Evolutionary conservation across 2,329 filamentous ascomycete species (phyloP).

Genomic region (Cephalotrichum gorgonifer): DNA sequence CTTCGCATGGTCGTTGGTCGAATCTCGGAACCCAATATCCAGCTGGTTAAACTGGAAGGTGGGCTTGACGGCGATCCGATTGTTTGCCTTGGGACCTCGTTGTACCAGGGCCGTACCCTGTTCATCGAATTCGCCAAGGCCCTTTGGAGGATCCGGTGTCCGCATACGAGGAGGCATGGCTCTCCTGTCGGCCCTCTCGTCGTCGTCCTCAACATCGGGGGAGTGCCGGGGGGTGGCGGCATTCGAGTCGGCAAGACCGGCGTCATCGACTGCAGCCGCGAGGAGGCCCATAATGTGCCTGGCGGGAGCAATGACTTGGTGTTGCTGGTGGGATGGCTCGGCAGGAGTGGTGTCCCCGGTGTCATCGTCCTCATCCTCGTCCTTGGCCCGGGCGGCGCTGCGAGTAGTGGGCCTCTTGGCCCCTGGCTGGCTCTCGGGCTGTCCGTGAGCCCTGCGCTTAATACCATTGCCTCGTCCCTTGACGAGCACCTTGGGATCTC

Average conservation of each 20-base stretch:
- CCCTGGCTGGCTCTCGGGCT: conserved; percentile 36
- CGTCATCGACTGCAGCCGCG: conserved; percentile 11
- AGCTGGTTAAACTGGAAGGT: conserved; percentile 36
- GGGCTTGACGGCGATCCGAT: conserved; percentile 41
- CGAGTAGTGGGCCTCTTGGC: conserved; percentile 34
- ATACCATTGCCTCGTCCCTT: conserved; percentile 11
- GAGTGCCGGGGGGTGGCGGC: conserved; percentile 4
- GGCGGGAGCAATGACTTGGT: conserved; percentile 6
- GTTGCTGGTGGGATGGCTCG: background rate
- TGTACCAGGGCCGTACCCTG: conserved; percentile 39
- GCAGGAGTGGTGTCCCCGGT: conserved; percentile 4
- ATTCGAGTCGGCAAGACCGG: conserved; percentile 6
- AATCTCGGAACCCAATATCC: conserved; percentile 51
- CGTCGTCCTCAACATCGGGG: conserved; percentile 7
- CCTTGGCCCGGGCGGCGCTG: conserved; percentile 11
- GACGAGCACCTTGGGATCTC: conserved; percentile 9
- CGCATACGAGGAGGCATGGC: conserved; percentile 21
- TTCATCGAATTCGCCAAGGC: conserved; percentile 36
- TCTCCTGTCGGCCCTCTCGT: conserved; percentile 5
- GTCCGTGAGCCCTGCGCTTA: conserved; percentile 42
- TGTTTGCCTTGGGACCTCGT: conserved; percentile 31
- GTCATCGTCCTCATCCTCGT: conserved; percentile 14
- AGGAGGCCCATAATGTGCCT: conserved; percentile 21
- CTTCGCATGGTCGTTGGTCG: conserved; percentile 43
- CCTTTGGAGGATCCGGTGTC: conserved; percentile 26